phyloP scores from a whole-genome alignment of 2,329 filamentous ascomycete genomes.

The Ciborinia camelliae region DNA sequence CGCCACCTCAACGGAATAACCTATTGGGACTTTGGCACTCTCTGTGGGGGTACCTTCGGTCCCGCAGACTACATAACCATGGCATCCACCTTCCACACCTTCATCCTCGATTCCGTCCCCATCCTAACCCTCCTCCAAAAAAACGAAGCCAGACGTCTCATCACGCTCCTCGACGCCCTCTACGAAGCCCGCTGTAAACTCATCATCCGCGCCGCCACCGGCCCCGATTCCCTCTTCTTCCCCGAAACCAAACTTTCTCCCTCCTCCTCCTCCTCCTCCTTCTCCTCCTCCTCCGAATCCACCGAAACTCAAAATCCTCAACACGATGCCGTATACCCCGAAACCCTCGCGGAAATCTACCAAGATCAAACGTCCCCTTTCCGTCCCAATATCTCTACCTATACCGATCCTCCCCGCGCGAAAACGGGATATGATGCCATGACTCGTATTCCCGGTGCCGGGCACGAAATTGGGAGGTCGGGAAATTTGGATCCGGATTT shows the following conservation, averaged over 20 bases:
- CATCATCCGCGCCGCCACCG: conserved; percentile 62
- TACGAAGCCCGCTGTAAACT: conserved; percentile 81
- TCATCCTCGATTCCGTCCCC: conserved; percentile 69
- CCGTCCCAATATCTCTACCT: conserved; percentile 71
- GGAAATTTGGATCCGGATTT: no score
- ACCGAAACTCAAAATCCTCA: conserved; percentile 35
- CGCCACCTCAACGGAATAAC: conserved; percentile 55
- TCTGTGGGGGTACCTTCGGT: conserved; percentile 64
- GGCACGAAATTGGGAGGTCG: conserved; percentile 40
- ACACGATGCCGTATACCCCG: conserved; percentile 60
- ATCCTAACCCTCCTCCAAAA: conserved; percentile 65
- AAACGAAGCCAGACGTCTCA: conserved; percentile 77
- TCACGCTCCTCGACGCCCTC: conserved; percentile 74
- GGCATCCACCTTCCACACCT: conserved; percentile 74
- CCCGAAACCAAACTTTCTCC: conserved; percentile 48
- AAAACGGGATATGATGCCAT: conserved; percentile 50
- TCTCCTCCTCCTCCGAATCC: conserved; percentile 37
- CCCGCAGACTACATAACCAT: conserved; percentile 82
- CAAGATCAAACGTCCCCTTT: conserved; percentile 76
- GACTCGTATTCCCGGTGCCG: conserved; percentile 38
- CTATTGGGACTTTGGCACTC: conserved; percentile 64
- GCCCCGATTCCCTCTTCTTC: conserved; percentile 75
- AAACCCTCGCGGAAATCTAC: conserved; percentile 70
- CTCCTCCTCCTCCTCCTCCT: no score
- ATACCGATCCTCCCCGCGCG: conserved; percentile 43